These are phyloP conservation scores for Heritiera fomes DNA, from an alignment of 345 rosid genomes.

Conservation along the genomic window DNA sequence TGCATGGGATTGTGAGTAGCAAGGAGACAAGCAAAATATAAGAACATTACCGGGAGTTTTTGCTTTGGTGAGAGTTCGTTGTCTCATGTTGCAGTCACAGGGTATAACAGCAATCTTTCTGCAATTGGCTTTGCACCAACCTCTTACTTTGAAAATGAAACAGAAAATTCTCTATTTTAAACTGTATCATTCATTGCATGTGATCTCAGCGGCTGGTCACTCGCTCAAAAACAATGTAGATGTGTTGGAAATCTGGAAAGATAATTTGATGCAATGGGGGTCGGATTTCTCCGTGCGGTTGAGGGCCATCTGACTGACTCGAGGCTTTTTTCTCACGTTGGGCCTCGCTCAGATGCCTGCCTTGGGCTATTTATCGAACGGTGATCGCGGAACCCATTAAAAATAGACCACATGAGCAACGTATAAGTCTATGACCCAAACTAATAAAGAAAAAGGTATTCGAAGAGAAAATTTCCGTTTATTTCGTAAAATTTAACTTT, in stretches of 20 bases:
- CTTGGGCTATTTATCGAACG: background rate
- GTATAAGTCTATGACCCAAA: too few relatives aligned
- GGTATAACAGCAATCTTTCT: background rate
- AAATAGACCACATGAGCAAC: background rate
- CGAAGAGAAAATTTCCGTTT: too few relatives aligned
- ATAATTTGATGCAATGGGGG: background rate
- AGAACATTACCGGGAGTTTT: constrained; percentile 13
- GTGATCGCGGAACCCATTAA: background rate
- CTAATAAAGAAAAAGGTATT: too few relatives aligned
- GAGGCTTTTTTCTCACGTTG: background rate
- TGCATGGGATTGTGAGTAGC: constrained; percentile 28
- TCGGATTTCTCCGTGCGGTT: too few relatives aligned
- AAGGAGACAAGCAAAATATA: constrained; percentile 20
- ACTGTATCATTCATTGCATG: background rate
- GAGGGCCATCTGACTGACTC: background rate
- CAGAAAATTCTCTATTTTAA: background rate
- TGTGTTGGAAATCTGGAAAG: background rate
- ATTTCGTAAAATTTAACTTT: too few relatives aligned
- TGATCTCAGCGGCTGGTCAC: background rate
- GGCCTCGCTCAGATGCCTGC: background rate
- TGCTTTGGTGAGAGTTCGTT: constrained; percentile 38
- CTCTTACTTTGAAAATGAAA: background rate
- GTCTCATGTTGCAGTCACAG: constrained; percentile 1
- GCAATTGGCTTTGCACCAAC: background rate
- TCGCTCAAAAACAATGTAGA: background rate